Evolutionary conservation across 179 eudicot genomes (phyloP).

Genomic region (Camellia oleifera): DNA sequence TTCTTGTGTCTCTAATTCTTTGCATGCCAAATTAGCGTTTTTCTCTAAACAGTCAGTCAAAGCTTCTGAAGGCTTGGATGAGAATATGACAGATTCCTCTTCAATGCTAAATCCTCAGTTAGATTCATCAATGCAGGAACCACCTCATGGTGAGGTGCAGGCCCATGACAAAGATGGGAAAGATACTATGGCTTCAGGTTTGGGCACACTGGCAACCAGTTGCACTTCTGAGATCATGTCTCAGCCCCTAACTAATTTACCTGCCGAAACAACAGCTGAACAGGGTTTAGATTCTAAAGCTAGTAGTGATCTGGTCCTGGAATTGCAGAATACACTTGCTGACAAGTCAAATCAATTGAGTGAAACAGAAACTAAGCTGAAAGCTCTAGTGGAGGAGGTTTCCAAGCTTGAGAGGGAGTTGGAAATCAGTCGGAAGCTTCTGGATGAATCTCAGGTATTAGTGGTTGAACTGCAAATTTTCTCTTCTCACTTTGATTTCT

Average conservation of each 20-base stretch:
- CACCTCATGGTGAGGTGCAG: slow-evolving; percentile 59
- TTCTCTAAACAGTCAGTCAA: slow-evolving; percentile 37
- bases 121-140: slow-evolving; percentile 87
- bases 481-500: neutral
- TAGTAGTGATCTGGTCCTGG: slow-evolving; percentile 45
- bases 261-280: slow-evolving; percentile 35
- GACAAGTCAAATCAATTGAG: slow-evolving; percentile 62
- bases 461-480: neutral
- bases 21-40: slow-evolving; percentile 39
- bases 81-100: slow-evolving; percentile 88
- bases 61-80: slow-evolving; percentile 62
- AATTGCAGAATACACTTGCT: slow-evolving; percentile 56
- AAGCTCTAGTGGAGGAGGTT: slow-evolving; percentile 59
- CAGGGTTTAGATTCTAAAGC: slow-evolving; percentile 38
- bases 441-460: slow-evolving; percentile 95
- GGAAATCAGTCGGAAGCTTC: slow-evolving; percentile 76
- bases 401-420: slow-evolving; percentile 68
- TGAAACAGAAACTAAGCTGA: slow-evolving; percentile 59
- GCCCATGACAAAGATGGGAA: slow-evolving; percentile 42
- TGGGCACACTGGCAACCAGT: slow-evolving; percentile 36
- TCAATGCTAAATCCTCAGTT: slow-evolving; percentile 55
- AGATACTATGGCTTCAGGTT: slow-evolving; percentile 30
- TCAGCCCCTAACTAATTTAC: slow-evolving; percentile 28
- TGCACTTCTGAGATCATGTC: slow-evolving; percentile 43
- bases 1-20: slow-evolving; percentile 56